Evolutionary conservation across 2,329 filamentous ascomycete genomes (phyloP).

Genomic region (Alternaria triticina): DNA sequence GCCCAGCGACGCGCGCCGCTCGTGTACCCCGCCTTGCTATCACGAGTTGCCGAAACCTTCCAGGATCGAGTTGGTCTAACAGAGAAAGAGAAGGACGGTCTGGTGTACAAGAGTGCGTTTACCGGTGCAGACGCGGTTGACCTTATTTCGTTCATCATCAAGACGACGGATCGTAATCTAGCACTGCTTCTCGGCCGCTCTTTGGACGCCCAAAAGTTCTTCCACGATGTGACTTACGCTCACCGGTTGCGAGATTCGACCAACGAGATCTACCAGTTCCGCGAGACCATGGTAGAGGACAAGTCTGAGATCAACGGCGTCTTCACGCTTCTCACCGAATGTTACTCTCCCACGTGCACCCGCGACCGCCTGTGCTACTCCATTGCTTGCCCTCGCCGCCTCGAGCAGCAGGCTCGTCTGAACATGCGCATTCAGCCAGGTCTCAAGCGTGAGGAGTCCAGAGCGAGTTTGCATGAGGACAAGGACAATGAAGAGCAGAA

Average conservation of each 20-base stretch:
- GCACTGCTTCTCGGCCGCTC: slow-evolving; percentile 89
- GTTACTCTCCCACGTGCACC: slow-evolving; percentile 97
- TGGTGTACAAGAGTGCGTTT: slow-evolving; percentile 97
- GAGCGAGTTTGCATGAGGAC: slow-evolving; percentile 80
- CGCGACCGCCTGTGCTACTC: slow-evolving; percentile 96
- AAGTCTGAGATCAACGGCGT: slow-evolving; percentile 90
- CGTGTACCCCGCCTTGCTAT: slow-evolving; percentile 91
- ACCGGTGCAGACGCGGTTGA: slow-evolving; percentile 96
- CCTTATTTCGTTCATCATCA: slow-evolving; percentile 93
- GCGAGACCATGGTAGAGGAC: slow-evolving; percentile 88
- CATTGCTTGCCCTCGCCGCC: slow-evolving; percentile 89
- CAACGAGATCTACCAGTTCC: slow-evolving; percentile 95
- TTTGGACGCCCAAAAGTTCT: slow-evolving; percentile 97
- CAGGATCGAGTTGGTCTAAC: slow-evolving; percentile 83
- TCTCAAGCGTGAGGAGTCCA: slow-evolving; percentile 73
- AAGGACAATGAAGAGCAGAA: slow-evolving; percentile 95
- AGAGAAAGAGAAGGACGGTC: slow-evolving; percentile 93
- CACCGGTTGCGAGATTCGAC: slow-evolving; percentile 93
- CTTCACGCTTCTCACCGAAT: slow-evolving; percentile 94
- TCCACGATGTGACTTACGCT: slow-evolving; percentile 98
- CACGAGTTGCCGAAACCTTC: slow-evolving; percentile 92
- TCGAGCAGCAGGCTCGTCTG: slow-evolving; percentile 92
- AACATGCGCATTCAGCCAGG: slow-evolving; percentile 94
- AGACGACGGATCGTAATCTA: slow-evolving; percentile 93
- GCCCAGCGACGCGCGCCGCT: slow-evolving; percentile 72